Evolutionary conservation across 1,284 basidiomycete genomes (phyloP), one percentile per base, ranked within the genome.

Genomic region (Ceratorhiza oryzae-sativae): DNA sequence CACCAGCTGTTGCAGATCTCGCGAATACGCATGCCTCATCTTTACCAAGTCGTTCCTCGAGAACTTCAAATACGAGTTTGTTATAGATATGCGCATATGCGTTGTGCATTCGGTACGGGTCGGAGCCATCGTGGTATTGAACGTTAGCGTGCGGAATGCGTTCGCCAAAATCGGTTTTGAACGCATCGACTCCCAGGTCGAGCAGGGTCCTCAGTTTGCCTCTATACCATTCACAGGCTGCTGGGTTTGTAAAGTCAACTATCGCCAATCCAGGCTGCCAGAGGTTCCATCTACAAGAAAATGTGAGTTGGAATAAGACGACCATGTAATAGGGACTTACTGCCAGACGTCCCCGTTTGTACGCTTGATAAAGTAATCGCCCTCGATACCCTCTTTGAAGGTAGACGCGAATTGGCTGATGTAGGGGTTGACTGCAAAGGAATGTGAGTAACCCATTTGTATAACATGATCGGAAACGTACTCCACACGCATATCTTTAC

Each of bases 401-500:
- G 91, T 86, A 3, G 86, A 86, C 1, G 88, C 89, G 41, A 87
- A 80, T 77, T 91, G 90, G 8, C 87, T 88, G 71, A 90, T 86
- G 77, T 89, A 90, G 0, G 88, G 86, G 76, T 90, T 90, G 75
- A 90, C 87, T 89, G 72, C 6, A 20, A 15, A n/a, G 18, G 13
- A 8, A n/a, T 13, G 10, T 61, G 34, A 48, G 45, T 36, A 23
- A 20, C 18, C 6, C 23, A 67, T 41, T 32, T 34, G 25, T 27
- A 1, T 25, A 23, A 27, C 5, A 39, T 15, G 2, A 20, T 23
- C 30, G 48, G n/a, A 56, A 8, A 80, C 86, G 76, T 75, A 89
- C 88, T 90, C 90, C 90, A 92, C 3, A 90, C 82, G 75, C 90
- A 91, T 62, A 91, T 86, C 77, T 90, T 88, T 63, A 91, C 89